These are phyloP conservation scores for Afroboletus lepidellus DNA, from an alignment of 1,284 basidiomycete species.

Conservation along the genomic window DNA sequence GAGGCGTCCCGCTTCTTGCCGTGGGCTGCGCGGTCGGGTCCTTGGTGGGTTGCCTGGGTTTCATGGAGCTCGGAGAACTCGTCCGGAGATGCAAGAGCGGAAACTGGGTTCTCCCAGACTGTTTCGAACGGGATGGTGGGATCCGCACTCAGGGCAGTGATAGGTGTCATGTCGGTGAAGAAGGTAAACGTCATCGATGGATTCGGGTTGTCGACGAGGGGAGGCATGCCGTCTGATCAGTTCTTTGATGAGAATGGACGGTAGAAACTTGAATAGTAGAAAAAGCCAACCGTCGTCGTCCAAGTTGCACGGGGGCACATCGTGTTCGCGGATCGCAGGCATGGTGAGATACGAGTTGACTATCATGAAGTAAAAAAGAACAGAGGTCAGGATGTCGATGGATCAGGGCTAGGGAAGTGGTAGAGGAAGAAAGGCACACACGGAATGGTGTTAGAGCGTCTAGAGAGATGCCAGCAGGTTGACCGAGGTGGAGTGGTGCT, in stretches of 20 bases:
- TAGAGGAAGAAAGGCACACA: slow-evolving; percentile 10
- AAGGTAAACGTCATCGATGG: slow-evolving; percentile 51
- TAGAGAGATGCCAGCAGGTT: slow-evolving; percentile 20
- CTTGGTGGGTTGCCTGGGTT: slow-evolving; percentile 11
- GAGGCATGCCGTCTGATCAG: slow-evolving; percentile 44
- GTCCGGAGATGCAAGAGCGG: slow-evolving; percentile 14
- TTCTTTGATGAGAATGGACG: slow-evolving; percentile 14
- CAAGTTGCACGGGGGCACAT: slow-evolving; percentile 16
- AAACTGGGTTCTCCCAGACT: slow-evolving; percentile 30
- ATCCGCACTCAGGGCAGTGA: slow-evolving; percentile 40
- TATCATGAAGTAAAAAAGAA: neutral
- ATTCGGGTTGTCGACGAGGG: slow-evolving; percentile 49
- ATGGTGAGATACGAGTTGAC: slow-evolving; percentile 10
- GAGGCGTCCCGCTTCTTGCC: slow-evolving; percentile 49
- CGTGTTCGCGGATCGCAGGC: slow-evolving; percentile 29
- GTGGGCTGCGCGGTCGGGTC: slow-evolving; percentile 36
- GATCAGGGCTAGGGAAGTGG: slow-evolving; percentile 10
- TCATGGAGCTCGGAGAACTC: slow-evolving; percentile 25
- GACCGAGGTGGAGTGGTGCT: slow-evolving; percentile 27
- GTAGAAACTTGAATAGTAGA: neutral
- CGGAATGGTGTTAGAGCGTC: slow-evolving; percentile 31
- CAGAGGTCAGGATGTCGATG: slow-evolving; percentile 7
- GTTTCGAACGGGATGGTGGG: slow-evolving; percentile 37
- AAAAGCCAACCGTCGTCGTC: slow-evolving; percentile 32
- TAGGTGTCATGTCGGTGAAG: slow-evolving; percentile 45